A percentile compares a stretch with the other conserved stretches of the same genome.
Evolutionary conservation across 108 stramenopile genomes (phyloP).

Genomic region (Hondaea fermentalgiana): DNA sequence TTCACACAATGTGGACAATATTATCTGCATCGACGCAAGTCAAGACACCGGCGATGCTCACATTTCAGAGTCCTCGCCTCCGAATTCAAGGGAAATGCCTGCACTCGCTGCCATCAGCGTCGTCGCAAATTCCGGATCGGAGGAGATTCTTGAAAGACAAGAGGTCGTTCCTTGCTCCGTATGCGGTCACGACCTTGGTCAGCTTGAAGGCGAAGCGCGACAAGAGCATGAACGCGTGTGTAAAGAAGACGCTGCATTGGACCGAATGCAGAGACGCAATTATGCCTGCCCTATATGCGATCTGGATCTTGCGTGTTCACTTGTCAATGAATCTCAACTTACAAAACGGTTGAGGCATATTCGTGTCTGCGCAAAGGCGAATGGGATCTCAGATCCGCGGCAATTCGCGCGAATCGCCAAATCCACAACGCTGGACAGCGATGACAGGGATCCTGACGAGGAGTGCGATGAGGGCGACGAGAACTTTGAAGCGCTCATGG

Average conservation of each 20-base stretch:
- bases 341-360: background rate
- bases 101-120: no score
- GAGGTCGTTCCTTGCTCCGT: no score
- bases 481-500: background rate
- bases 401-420: background rate
- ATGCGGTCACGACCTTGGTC: no score
- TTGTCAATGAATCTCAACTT: background rate
- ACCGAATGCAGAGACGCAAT: constrained; percentile 3
- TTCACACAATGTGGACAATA: no score
- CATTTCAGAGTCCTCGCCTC: no score
- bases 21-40: no score
- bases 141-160: no score
- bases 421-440: background rate
- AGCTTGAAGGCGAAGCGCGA: background rate
- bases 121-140: no score
- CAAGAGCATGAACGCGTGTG: background rate
- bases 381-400: background rate
- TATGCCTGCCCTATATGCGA: background rate
- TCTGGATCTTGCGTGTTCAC: background rate
- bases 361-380: background rate
- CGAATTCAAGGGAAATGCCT: no score
- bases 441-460: background rate
- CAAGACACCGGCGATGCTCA: no score
- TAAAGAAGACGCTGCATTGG: background rate
- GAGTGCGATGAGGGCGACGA: background rate